Evolutionary conservation across 2,329 filamentous ascomycete genomes (phyloP).

Genomic region (Exserohilum rostratum): DNA sequence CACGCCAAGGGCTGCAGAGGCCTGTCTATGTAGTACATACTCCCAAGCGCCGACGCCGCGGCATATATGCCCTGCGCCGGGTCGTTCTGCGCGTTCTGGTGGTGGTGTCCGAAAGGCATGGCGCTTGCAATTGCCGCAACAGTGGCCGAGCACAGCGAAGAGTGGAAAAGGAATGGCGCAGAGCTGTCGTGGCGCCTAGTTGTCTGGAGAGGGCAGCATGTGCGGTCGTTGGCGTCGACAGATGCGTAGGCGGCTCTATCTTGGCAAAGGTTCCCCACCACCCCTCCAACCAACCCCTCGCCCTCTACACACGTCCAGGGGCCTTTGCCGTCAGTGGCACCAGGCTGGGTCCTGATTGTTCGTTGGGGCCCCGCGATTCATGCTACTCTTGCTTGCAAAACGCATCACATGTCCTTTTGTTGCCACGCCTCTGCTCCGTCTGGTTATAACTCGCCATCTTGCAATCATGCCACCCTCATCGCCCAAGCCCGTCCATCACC

Average conservation of each 20-base stretch:
- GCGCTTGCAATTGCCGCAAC: slow-evolving; percentile 23
- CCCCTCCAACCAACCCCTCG: slow-evolving; percentile 8
- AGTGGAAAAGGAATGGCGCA: slow-evolving; percentile 6
- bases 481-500: slow-evolving; percentile 22
- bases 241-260: slow-evolving; percentile 14
- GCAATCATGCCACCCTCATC: slow-evolving; percentile 37
- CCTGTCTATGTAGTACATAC: slow-evolving; percentile 12
- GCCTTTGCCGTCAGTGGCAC: not conserved
- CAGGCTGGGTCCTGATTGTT: not conserved
- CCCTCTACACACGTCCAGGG: not conserved
- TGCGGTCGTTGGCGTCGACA: slow-evolving; percentile 13
- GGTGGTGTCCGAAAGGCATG: slow-evolving; percentile 50
- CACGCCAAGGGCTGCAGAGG: slow-evolving; percentile 1
- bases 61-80: slow-evolving; percentile 54
- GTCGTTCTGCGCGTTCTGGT: slow-evolving; percentile 40
- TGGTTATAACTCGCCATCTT: slow-evolving; percentile 21
- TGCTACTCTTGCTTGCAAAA: slow-evolving; percentile 10
- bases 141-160: slow-evolving; percentile 1
- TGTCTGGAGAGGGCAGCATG: slow-evolving; percentile 4
- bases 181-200: slow-evolving; percentile 17
- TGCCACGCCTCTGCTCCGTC: slow-evolving; percentile 1
- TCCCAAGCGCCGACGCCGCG: slow-evolving; percentile 54
- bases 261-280: slow-evolving; percentile 17
- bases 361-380: not conserved
- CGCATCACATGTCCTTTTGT: not conserved